Percentiles rank a stretch among this genome's conserved stretches.
Evolutionary conservation across 768 basidiomycete species (phyloP).

Genomic region (Suillus occidentalis): DNA sequence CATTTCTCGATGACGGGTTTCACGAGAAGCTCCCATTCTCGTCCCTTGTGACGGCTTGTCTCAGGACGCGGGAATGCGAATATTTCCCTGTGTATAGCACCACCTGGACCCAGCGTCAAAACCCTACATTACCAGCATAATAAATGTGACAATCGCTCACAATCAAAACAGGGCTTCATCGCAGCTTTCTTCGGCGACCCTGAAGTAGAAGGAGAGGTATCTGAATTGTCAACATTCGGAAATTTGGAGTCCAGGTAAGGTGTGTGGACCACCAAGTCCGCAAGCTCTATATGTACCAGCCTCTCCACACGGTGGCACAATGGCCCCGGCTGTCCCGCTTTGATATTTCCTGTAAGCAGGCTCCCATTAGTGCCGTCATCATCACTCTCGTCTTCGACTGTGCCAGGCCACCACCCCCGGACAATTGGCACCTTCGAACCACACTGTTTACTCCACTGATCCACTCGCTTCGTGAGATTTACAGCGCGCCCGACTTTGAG

Average conservation of each 20-base stretch:
- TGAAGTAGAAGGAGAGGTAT: slow-evolving; percentile 15
- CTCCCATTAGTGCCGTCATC: slow-evolving; percentile 38
- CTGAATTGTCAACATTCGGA: slow-evolving; percentile 37
- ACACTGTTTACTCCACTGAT: slow-evolving; percentile 83
- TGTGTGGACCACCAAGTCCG: slow-evolving; percentile 58
- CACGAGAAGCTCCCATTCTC: slow-evolving; percentile 75
- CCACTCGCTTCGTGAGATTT: slow-evolving; percentile 70
- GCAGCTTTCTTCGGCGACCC: slow-evolving; percentile 21
- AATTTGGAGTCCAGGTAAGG: slow-evolving; percentile 61
- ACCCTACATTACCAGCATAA: slow-evolving; percentile 13
- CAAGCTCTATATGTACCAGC: slow-evolving; percentile 77
- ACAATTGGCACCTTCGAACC: slow-evolving; percentile 73
- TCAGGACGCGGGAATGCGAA: slow-evolving; percentile 66
- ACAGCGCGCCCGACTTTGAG: slow-evolving; percentile 80
- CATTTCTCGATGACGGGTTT: slow-evolving; percentile 77
- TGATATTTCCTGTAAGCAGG: slow-evolving; percentile 65
- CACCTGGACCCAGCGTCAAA: slow-evolving; percentile 38
- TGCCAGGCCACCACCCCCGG: slow-evolving; percentile 72
- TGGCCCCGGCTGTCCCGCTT: slow-evolving; percentile 57
- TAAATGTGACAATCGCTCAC: slow-evolving; percentile 38
- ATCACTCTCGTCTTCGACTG: slow-evolving; percentile 38
- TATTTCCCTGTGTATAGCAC: slow-evolving; percentile 70
- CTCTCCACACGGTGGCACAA: slow-evolving; percentile 77
- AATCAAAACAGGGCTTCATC: slow-evolving; percentile 41
- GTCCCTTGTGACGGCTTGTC: slow-evolving; percentile 53